Evolutionary conservation across 2,329 filamentous ascomycete genomes (phyloP), one percentile per base, ranked within the genome.

Genomic region (Arthrobotrys entomopaga): DNA sequence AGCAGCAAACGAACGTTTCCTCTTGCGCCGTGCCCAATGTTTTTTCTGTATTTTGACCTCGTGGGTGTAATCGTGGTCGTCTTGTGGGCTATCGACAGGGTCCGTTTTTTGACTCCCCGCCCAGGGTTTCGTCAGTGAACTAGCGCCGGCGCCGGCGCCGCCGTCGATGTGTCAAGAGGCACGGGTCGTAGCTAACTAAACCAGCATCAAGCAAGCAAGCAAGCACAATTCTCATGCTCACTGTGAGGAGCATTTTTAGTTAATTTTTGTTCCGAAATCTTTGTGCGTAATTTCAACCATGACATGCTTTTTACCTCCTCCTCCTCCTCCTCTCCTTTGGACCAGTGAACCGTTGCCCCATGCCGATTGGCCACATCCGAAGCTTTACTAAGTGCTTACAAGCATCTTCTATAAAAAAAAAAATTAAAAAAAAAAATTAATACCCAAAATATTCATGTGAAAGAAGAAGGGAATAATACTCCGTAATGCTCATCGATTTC

Each of bases 401-500:
- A 34, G 29, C 29, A 34, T 69, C 56, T 53, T 49, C 57, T 53
- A 19, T 29, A 49, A 40, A 7, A 42, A 20, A 22, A n/a, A 13
- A 20, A 50, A 19, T 38, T 29, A 61, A 54, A 67, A 46, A 43
- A 61, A n/a, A n/a, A n/a, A n/a, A n/a, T n/a, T n/a, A n/a, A n/a
- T n/a, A n/a, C n/a, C n/a, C n/a, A n/a, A n/a, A n/a, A n/a, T n/a
- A n/a, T n/a, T n/a, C 65, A 69, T 69, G 65, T 69, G 65, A 69
- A 69, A 34, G 29, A 34, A 34, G 29, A 34, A 34, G 29, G 29
- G 29, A 34, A 34, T 3, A 34, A 59, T 59, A n/a, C n/a, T n/a
- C n/a, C n/a, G n/a, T n/a, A 59, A 22, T 61, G 65, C 57, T 61
- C 65, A 69, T 69, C 65, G 65, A 69, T 69, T 61, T 54, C 57